Evolutionary conservation across 352 stramenopile genomes (phyloP).

Genomic region (Thalassiosira exigua): DNA sequence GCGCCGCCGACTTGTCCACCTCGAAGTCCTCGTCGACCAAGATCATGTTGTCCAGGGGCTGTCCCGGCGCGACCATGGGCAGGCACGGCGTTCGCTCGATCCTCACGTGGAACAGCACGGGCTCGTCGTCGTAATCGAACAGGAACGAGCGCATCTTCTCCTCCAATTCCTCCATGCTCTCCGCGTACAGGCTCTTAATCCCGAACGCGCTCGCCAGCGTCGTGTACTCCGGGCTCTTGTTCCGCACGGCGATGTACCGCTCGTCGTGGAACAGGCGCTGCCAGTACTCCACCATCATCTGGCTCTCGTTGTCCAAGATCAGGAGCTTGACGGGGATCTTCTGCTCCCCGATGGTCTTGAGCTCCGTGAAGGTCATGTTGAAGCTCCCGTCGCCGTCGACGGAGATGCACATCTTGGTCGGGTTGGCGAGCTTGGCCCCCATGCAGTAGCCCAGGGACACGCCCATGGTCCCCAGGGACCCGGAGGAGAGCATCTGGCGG

Average conservation of each 20-base stretch:
- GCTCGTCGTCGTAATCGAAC: conserved; percentile 91
- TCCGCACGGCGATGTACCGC: conserved; percentile 87
- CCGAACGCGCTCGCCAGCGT: conserved; percentile 93
- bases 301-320: conserved; percentile 95
- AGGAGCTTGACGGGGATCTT: conserved; percentile 95
- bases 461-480: conserved; percentile 94
- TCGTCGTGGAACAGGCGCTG: conserved; percentile 96
- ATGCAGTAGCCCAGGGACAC: conserved; percentile 93
- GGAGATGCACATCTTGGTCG: conserved; percentile 87
- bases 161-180: conserved; percentile 89
- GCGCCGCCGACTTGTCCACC: conserved; percentile 91
- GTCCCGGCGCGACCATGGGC: conserved; percentile 92
- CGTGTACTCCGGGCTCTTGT: conserved; percentile 93
- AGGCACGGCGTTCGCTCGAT: conserved; percentile 94
- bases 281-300: conserved; percentile 98
- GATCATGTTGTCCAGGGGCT: conserved; percentile 93
- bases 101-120: conserved; percentile 93
- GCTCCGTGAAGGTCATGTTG: conserved; percentile 96
- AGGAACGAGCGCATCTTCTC: conserved; percentile 93
- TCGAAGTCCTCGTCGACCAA: conserved; percentile 92
- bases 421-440: conserved; percentile 92
- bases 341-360: conserved; percentile 93
- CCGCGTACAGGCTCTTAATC: conserved; percentile 91
- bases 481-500: conserved; percentile 92
- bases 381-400: conserved; percentile 96